phyloP scores from a whole-genome alignment of 2,329 filamentous ascomycete genomes.

The Pyricularia pennisetigena region DNA sequence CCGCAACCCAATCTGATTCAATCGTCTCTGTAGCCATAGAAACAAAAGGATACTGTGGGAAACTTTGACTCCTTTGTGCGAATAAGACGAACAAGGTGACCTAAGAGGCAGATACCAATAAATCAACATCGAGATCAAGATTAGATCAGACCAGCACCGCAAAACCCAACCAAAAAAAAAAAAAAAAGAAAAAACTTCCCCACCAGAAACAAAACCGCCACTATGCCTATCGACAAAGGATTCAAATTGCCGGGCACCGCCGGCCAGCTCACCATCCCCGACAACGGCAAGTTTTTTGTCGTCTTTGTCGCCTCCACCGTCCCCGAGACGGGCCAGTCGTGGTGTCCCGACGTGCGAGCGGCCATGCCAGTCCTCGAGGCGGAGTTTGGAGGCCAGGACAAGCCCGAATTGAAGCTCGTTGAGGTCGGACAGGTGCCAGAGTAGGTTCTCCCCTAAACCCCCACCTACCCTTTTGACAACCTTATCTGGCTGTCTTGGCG shows the following conservation, averaged over 20 bases:
- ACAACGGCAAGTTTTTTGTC: not conserved
- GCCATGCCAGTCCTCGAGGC: not conserved
- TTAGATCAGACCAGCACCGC: not conserved
- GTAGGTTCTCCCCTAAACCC: not conserved
- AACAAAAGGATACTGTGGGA: not conserved
- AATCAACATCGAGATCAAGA: not conserved
- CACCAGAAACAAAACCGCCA: not conserved
- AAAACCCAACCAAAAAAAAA: not conserved
- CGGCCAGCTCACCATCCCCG: not conserved
- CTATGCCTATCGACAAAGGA: not conserved
- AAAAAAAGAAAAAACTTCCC: not conserved
- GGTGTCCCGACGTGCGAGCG: not conserved
- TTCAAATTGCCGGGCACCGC: not conserved
- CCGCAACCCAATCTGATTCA: not conserved
- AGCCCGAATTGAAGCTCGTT: not conserved
- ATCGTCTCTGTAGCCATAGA: not conserved
- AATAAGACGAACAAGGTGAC: not conserved
- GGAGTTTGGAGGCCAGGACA: not conserved
- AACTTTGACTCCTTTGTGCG: not conserved
- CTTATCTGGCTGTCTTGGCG: not conserved
- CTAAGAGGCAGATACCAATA: not conserved
- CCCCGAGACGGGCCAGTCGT: not conserved
- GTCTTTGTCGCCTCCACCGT: not conserved
- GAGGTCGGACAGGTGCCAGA: constrained; percentile 1
- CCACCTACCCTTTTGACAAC: not conserved